Evolutionary conservation across 2,329 filamentous ascomycete genomes (phyloP), one percentile per base, ranked within the genome.

Genomic region (Ambrosiella xylebori): DNA sequence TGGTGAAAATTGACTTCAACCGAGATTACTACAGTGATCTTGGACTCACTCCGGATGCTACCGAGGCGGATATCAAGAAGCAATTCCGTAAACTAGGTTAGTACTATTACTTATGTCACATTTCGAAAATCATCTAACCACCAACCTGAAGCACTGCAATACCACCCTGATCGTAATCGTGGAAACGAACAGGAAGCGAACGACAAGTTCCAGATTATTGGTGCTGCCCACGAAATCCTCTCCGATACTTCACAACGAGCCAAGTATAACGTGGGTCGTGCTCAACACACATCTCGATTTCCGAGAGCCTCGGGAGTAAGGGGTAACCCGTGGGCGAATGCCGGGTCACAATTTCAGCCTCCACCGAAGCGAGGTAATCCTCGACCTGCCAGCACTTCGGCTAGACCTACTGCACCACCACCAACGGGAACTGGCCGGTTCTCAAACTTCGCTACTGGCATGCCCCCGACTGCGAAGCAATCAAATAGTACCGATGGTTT

Each of bases 21-120:
- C 79, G 81, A 65, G 86, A 94, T 71, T 93, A 93, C 70, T 95
- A 95, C 71, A 84, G 82, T 61, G 88, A 94, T 71, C 76, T 95
- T 58, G 86, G 87, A 63, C 71, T 95, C 58, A 70, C 80, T 1
- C 73, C 78, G 9, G 78, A 77, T 64, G 86, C 86, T 57, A 81
- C 85, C 63, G 71, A 81, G 49, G 79, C 82, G 37, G 87, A 93
- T 45, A 82, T 95, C 67, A 91, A 88, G 73, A 93, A 85, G 69
- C 85, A 90, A 65, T 95, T 89, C 70, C 80, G 85, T 64, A 89
- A 88, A 69, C 78, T 95, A 66, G 85, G 85, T 88, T 72, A 59
- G 74, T 53, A 13, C 27, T 3, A 27, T 44, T 37, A 52, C 15
- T 63, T 1, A n/a, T 15, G 27, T 36, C 37, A 54, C 2, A 15